Conservation (phyloP, 805 yeast species). For the Wickerhamomyces alni region DNA sequence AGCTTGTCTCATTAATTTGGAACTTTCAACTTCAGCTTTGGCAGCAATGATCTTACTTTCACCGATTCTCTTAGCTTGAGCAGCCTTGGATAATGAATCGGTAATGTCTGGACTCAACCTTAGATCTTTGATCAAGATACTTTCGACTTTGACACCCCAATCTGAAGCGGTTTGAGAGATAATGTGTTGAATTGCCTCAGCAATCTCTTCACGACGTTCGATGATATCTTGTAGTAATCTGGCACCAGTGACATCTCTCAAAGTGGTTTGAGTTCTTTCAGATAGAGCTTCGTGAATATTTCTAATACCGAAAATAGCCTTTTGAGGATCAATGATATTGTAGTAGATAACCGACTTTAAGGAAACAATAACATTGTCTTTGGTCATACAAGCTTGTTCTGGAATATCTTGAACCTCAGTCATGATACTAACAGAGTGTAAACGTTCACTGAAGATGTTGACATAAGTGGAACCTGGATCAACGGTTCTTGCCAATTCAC, state of each 20-base stretch:
- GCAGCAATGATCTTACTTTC: constrained; percentile 72
- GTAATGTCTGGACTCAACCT: constrained; percentile 49
- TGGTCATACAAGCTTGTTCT: constrained; percentile 63
- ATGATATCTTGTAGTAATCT: constrained; percentile 64
- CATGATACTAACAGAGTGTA: constrained; percentile 46
- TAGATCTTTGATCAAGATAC: constrained; percentile 63
- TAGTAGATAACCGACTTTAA: constrained; percentile 63
- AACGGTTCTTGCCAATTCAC: constrained; percentile 55
- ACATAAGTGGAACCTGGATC: constrained; percentile 66
- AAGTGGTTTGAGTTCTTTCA: constrained; percentile 68
- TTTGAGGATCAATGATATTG: constrained; percentile 62
- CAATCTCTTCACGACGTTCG: constrained; percentile 67
- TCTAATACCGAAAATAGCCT: constrained; percentile 52
- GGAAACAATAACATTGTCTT: constrained; percentile 58
- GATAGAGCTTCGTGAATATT: constrained; percentile 49
- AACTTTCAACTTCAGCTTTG: constrained; percentile 69
- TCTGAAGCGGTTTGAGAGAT: constrained; percentile 55
- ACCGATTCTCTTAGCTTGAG: constrained; percentile 71
- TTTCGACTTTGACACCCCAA: constrained; percentile 70
- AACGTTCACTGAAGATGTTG: constrained; percentile 57
- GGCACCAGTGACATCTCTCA: constrained; percentile 67
- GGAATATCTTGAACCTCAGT: constrained; percentile 59
- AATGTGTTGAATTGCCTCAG: constrained; percentile 54
- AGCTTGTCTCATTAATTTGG: constrained; percentile 72
- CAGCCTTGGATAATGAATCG: constrained; percentile 61